Base-by-base conservation (phyloP, 2,329 filamentous ascomycete species). In the Capronia americana region DNA sequence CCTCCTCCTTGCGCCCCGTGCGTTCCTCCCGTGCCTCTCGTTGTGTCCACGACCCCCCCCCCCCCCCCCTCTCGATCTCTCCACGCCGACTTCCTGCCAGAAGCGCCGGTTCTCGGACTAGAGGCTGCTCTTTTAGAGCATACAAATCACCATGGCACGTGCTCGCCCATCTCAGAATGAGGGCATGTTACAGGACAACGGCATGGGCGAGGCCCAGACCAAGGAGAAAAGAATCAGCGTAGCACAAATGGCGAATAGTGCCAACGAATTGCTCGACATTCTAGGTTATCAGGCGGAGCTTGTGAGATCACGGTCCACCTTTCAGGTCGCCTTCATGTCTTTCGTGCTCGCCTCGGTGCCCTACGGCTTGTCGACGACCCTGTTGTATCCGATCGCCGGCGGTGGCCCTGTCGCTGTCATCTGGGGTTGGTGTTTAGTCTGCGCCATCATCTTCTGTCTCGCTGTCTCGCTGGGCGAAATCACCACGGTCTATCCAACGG, bases 261-360 rank as follows among this genome's bases (percentile, higher is more conserved):
- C 69, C 30, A 64, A 71, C 28, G 67, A 69, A 11, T 34, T 70
- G 26, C 61, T 71, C 30, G 60, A 59, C 51, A 65, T 65, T 12
- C 56, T 71, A 26, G 69, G 69, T 28, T 71, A 71, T 48, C 65
- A 71, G 53, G 60, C 67, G 38, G 68, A 71, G 53, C 62, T 71
- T 59, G 30, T 55, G 7, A 50, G 69, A 55, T 61, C 63, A 24
- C 41, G 69, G 41, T 69, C 68, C 24, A 71, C 69, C 26, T 67
- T 61, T n/a, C 68, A 70, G 32, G 69, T 71, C 28, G 69, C 69
- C 12, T 71, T 71, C 61, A 71, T 71, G 69, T 70, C 69, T 30
- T 92, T 92, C 74, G 89, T 92, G 71, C 85, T 92, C 61, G 89
- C 90, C 56, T 89, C 89, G 2, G 90, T 92, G 68, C 90, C 90